phyloP scores from a whole-genome alignment of 768 basidiomycete species.

The Krasilnikovozyma curviuscula region DNA sequence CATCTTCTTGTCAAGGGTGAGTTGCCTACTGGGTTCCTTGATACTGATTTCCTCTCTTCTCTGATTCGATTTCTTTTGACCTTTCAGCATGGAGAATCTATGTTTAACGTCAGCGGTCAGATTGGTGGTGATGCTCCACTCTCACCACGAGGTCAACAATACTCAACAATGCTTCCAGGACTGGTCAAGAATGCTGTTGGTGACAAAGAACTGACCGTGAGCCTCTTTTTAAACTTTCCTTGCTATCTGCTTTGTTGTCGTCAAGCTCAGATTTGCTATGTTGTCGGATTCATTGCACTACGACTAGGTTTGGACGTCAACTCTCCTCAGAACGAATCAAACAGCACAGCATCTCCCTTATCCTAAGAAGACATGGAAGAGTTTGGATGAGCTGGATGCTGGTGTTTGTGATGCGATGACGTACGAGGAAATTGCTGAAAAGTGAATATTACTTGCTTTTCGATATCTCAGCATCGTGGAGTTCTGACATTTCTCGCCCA shows the following conservation, averaged over 20 bases:
- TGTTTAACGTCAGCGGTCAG: slow-evolving; percentile 87
- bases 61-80: not conserved
- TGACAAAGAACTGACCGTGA: slow-evolving; percentile 62
- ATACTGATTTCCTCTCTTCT: not conserved
- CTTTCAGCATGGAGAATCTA: slow-evolving; percentile 82
- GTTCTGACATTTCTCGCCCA: not conserved
- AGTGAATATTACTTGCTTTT: too few relatives aligned
- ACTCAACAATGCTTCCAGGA: slow-evolving; percentile 65
- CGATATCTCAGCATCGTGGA: not conserved
- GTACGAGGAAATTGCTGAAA: slow-evolving; percentile 97
- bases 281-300: not conserved
- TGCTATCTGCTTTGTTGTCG: not conserved
- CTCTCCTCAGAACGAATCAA: slow-evolving; percentile 75
- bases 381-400: slow-evolving; percentile 90
- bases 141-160: slow-evolving; percentile 63
- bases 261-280: not conserved
- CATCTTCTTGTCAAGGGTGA: slow-evolving; percentile 85
- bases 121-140: slow-evolving; percentile 92
- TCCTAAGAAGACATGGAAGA: slow-evolving; percentile 93
- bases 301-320: slow-evolving; percentile 91
- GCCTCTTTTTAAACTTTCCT: slow-evolving; percentile 14
- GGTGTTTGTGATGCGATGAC: slow-evolving; percentile 99
- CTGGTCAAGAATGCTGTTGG: slow-evolving; percentile 82
- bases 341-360: slow-evolving; percentile 67
- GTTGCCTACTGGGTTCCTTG: slow-evolving; percentile 19